phyloP scores from a whole-genome alignment of 208 protist species.

The Wallacemonas collosoma region DNA sequence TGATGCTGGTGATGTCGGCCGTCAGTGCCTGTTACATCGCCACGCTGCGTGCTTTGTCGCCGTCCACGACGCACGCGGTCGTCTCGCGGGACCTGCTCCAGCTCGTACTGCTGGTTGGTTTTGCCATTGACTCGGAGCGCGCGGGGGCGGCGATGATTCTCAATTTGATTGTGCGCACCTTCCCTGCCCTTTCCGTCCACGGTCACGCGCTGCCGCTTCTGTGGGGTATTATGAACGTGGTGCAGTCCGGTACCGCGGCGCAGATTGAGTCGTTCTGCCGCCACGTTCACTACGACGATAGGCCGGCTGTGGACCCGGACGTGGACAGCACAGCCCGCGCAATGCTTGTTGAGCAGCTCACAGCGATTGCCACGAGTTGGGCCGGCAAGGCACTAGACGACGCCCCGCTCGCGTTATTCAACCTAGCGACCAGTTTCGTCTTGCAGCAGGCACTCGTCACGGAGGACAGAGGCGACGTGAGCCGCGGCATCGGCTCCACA shows the following conservation, averaged over 20 bases:
- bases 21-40: constrained; percentile 56
- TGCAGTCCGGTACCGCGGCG: constrained; percentile 46
- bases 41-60: constrained; percentile 40
- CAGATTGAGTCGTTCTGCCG: constrained; percentile 65
- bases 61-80: constrained; percentile 46
- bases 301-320: constrained; percentile 52
- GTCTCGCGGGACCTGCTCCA: constrained; percentile 57
- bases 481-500: constrained; percentile 28
- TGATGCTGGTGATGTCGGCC: constrained; percentile 44
- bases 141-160: constrained; percentile 56
- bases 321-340: constrained; percentile 52
- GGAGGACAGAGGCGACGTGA: constrained; percentile 24
- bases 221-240: constrained; percentile 72
- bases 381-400: constrained; percentile 26
- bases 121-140: constrained; percentile 69
- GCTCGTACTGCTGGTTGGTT: constrained; percentile 74
- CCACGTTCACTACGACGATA: constrained; percentile 45
- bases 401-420: constrained; percentile 56
- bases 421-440: constrained; percentile 65
- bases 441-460: constrained; percentile 47
- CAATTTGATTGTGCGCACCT: constrained; percentile 46
- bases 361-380: constrained; percentile 56
- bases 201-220: constrained; percentile 66
- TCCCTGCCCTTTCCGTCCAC: constrained; percentile 60
- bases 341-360: constrained; percentile 47